Conservation (phyloP, 331 rosid species). For the Cucumis variabilis region DNA sequence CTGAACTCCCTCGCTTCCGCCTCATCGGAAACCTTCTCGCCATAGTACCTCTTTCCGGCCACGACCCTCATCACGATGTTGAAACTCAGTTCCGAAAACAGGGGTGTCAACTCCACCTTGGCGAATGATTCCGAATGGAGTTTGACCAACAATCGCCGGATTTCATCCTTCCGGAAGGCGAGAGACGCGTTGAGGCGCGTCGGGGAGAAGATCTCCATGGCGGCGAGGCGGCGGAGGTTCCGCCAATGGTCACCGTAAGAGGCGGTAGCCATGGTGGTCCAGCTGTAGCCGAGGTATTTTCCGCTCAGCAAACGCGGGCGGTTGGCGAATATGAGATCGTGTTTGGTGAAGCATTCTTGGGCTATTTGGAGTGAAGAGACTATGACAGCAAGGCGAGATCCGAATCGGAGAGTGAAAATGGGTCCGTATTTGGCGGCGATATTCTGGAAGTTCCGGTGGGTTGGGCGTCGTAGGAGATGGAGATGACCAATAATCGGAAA, state of each 20-base stretch:
- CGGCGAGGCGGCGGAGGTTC: constrained; percentile 16
- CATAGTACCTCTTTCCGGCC: constrained; percentile 29
- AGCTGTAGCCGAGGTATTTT: constrained; percentile 15
- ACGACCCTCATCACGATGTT: constrained; percentile 27
- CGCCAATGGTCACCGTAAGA: constrained; percentile 31
- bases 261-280: neutral
- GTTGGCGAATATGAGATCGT: constrained; percentile 27
- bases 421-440: constrained; percentile 27
- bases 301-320: neutral
- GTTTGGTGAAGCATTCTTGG: constrained; percentile 28
- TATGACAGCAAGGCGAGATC: constrained; percentile 11
- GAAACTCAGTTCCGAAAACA: constrained; percentile 11
- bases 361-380: constrained; percentile 26
- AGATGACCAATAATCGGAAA: constrained; percentile 30
- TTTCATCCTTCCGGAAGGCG: constrained; percentile 4
- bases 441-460: neutral
- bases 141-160: neutral
- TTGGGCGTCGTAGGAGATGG: constrained; percentile 14
- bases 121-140: neutral
- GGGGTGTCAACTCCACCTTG: neutral
- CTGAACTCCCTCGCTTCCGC: constrained; percentile 23
- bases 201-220: constrained; percentile 20
- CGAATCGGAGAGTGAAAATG: constrained; percentile 22
- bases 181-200: constrained; percentile 3
- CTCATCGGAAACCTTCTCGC: constrained; percentile 23